Percentiles rank a stretch among this genome's conserved stretches.
phyloP scores from a whole-genome alignment of 2,329 filamentous ascomycete genomes.

The Sarocladium kiliense region DNA sequence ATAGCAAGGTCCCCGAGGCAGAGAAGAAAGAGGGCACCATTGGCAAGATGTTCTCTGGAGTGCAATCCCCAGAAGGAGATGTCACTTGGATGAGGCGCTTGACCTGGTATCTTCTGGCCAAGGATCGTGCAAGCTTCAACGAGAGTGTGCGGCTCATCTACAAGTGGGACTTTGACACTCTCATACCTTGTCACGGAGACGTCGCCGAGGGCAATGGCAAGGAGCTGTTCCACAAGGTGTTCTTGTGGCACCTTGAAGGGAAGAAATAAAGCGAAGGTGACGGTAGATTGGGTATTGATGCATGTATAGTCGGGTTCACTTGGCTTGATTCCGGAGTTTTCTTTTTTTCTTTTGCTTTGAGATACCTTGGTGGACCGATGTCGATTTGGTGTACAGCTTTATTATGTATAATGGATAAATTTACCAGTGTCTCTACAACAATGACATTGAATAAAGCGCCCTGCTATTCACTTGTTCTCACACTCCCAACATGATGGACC shows the following conservation, averaged over 20 bases:
- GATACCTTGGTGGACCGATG: background rate
- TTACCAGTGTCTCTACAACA: too few relatives aligned
- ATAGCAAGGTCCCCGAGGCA: constrained; percentile 55
- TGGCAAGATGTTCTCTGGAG: constrained; percentile 38
- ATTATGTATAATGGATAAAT: too few relatives aligned
- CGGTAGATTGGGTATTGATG: background rate
- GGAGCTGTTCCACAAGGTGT: constrained; percentile 69
- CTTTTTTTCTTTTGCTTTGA: background rate
- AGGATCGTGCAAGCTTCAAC: constrained; percentile 64
- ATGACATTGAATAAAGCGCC: too few relatives aligned
- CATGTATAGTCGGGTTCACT: background rate
- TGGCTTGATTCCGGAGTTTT: background rate
- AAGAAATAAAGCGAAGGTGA: constrained; percentile 14
- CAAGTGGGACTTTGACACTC: constrained; percentile 75
- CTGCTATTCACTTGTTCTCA: too few relatives aligned
- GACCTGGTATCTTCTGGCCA: constrained; percentile 68
- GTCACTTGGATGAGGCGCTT: constrained; percentile 76
- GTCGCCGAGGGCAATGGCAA: constrained; percentile 72
- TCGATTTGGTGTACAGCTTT: background rate
- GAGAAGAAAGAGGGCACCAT: constrained; percentile 30
- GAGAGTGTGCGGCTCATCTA: constrained; percentile 64
- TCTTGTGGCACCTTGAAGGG: constrained; percentile 72
- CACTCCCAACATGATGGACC: too few relatives aligned
- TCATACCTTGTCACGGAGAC: constrained; percentile 94
- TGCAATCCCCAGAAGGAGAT: constrained; percentile 59